Evolutionary conservation across 768 basidiomycete genomes (phyloP), one percentile per base, ranked within the genome.

Genomic region (Trametes elegans): DNA sequence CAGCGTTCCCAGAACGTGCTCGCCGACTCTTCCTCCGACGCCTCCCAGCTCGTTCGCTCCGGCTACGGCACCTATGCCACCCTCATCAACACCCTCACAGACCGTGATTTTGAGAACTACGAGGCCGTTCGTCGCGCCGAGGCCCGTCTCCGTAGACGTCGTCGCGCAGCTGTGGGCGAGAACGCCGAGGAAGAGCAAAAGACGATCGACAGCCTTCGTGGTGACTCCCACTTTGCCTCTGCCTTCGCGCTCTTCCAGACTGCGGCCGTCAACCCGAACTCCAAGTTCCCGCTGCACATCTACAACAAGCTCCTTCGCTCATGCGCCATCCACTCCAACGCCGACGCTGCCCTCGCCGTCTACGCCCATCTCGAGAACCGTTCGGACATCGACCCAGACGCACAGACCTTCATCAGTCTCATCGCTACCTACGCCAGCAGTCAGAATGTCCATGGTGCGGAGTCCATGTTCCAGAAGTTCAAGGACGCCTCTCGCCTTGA

Each of bases 161-260:
- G 53, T 10, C 53, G 44, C 23, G 59, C 53, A 11, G 44, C 39
- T 21, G n/a, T 45, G 4, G 36, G 41, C 31, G 36, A 55, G 4
- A 46, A 38, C 21, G 49, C 38, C 3, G 28, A 61, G 3, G 51
- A 59, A 14, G 49, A 53, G 0, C 78, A 75, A 35, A 65, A 65
- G 21, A 76, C 76, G 8, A 74, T 80, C 35, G 69, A 68, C 0
- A 57, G 68, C 2, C 76, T 91, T 21, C 71, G 72, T 19, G 62
- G 74, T 26, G 93, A 95, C 66, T 80, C 82, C 62, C 91, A 88
- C 58, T 85, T 93, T 56, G 65, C 73, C 0, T 79, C 83, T 0
- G 91, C 91, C 0, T 73, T 93, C 72, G 77, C 81, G 14, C 71
- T 95, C 14, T 94, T 94, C 68, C 77, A 87, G 23, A 76, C 82